Base-by-base conservation (phyloP, 2,329 filamentous ascomycete species). In the Hypoxylon sp. region DNA sequence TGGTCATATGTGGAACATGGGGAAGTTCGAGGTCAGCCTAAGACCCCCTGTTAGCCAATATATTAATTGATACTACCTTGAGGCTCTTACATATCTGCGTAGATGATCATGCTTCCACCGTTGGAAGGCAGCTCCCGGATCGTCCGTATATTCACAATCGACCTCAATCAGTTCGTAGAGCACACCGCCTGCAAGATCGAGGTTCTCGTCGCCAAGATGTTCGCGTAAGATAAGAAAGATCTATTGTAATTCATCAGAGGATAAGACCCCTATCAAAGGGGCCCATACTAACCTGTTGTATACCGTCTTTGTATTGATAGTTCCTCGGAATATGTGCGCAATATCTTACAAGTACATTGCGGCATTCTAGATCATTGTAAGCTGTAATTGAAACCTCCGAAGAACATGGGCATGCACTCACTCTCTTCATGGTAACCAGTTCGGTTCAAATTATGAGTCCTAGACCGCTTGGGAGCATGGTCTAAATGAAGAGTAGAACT, bases 151-250 rank as follows among this genome's bases (percentile, higher is more conserved):
- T 39, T 80, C 76, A 57, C 81, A 83, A 69, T 84, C 82, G 35
- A 84, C 76, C 69, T 84, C 83, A 37, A 84, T 84, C 62, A 84
- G 72, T 70, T 84, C 83, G 65, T 84, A 83, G 6, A 84, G 76
- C 3, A 84, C 83, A 4, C 82, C 83, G 33, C 80, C 79, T 11
- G 82, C 80, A 22, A 81, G 71, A 48, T 83, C 81, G 35, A 84
- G 73, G 60, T 82, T 81, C 66, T 83, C 81, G 53, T 84, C 82
- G 8, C 82, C 82, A 39, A 84, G 77, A 70, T 82, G 80, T 51
- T 83, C 80, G 54, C 81, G 77, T 14, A 84, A 71, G 39, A 83
- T 76, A 11, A 83, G 73, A 62, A 84, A 83, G 17, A 83, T 77
- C 80, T 82, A 42, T 31, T 24, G 6, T 10, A 31, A 10, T 13